phyloP scores from a whole-genome alignment of 1,284 basidiomycete species.

The Pseudozyma hubeiensis region DNA sequence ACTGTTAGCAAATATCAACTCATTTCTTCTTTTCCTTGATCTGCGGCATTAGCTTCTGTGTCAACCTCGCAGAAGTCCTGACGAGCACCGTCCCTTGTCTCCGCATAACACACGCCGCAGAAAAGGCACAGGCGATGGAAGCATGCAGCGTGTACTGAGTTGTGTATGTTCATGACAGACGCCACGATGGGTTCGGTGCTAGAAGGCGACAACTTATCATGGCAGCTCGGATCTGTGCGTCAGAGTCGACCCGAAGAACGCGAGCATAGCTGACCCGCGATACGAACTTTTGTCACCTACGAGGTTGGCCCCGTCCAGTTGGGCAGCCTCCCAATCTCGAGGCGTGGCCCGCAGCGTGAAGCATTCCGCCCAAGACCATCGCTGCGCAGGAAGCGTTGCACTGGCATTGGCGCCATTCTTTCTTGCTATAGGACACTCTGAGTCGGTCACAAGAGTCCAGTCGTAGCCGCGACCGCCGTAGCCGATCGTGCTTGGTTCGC shows the following conservation, averaged over 20 bases:
- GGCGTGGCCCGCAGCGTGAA: constrained; percentile 24
- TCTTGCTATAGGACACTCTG: too few relatives aligned
- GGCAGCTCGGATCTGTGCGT: constrained; percentile 18
- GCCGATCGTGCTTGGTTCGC: constrained; percentile 40
- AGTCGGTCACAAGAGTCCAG: constrained; percentile 8
- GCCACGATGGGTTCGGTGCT: too few relatives aligned
- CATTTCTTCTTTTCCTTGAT: too few relatives aligned
- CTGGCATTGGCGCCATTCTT: neutral
- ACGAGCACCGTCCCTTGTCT: too few relatives aligned
- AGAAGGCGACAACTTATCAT: neutral
- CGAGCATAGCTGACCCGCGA: constrained; percentile 1
- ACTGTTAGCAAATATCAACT: too few relatives aligned
- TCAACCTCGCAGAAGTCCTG: too few relatives aligned
- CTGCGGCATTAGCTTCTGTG: too few relatives aligned
- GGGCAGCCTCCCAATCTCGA: constrained; percentile 33
- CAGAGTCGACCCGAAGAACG: constrained; percentile 24
- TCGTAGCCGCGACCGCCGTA: constrained; percentile 24
- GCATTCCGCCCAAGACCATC: constrained; percentile 37
- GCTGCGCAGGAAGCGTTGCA: constrained; percentile 17
- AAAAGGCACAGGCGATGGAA: too few relatives aligned
- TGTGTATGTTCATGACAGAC: too few relatives aligned
- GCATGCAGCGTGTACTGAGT: too few relatives aligned
- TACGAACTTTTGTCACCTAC: neutral
- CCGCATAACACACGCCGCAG: too few relatives aligned
- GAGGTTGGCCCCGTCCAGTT: constrained; percentile 6